Evolutionary conservation across 805 yeast genomes (phyloP), one percentile per base, ranked within the genome.

Genomic region (Barnettozyma salicaria): DNA sequence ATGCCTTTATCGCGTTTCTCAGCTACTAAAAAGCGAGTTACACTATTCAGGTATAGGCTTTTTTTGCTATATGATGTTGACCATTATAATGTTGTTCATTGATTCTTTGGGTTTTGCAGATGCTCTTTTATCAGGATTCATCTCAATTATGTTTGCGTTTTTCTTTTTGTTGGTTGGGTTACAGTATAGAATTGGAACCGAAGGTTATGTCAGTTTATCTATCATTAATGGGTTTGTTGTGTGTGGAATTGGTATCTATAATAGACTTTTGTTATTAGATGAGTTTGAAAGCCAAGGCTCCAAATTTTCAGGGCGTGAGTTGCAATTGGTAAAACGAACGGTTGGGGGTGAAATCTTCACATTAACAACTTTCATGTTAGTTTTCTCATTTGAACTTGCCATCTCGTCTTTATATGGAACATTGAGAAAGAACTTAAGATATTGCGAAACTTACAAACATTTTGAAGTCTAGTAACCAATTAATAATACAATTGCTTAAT

Each of bases 271-370:
- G 11, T n/a, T 19, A 6, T n/a, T 37, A 8, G 12, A 21, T 4
- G 13, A 21, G 8, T 21, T 36, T 13, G 11, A 19, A 13, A 17
- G 22, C 16, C 10, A 12, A 19, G 6, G 14, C 14, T 24, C 21
- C 32, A 16, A 17, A 19, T 10, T 16, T 13, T 7, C 27, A 7
- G 19, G 6, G 7, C 13, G 34, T 12, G 39, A 36, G n/a, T 6
- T 23, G 22, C 24, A 13, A 6, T 32, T 37, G 20, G 20, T 37
- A 4, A 37, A 33, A 19, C 28, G 30, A 4, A 17, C 31, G 20
- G 24, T 37, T 9, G 30, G 22, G 19, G 28, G 34, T 19, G 41
- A 37, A 14, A 37, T 32, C 10, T 33, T 37, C n/a, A 27, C 30
- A n/a, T 19, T 37, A 6, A 22, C 30, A 8, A 26, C 19, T 2